A percentile compares a stretch with the other conserved stretches of the same genome.
Evolutionary conservation across 371 early-diverging fungal genomes (phyloP).

Genomic region (Choanephora cucurbitarum): DNA sequence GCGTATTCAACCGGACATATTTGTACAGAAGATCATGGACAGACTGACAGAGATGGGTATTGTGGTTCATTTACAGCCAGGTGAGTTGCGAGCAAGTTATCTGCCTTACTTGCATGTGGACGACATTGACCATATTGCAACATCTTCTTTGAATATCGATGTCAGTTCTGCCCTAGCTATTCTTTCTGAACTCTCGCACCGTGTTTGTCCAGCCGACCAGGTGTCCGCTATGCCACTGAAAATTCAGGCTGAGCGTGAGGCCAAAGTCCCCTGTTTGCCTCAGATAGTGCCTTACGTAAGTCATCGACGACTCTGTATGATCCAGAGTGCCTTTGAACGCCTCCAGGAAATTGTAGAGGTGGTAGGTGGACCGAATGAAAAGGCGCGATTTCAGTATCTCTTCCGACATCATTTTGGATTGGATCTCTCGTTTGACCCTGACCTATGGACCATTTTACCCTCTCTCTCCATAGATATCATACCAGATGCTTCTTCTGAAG

Average conservation of each 20-base stretch:
- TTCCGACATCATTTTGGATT: constrained; percentile 31
- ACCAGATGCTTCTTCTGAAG: constrained; percentile 43
- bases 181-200: constrained; percentile 51
- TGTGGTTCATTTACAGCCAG: constrained; percentile 25
- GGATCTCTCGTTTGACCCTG: constrained; percentile 21
- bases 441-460: constrained; percentile 35
- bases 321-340: constrained; percentile 51
- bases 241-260: constrained; percentile 53
- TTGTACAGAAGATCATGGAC: constrained; percentile 42
- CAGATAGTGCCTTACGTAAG: constrained; percentile 33
- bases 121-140: constrained; percentile 19
- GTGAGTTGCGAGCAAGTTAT: constrained; percentile 6
- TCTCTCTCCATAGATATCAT: constrained; percentile 37
- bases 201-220: constrained; percentile 36
- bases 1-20: constrained; percentile 36
- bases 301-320: constrained; percentile 43
- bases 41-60: constrained; percentile 42
- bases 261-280: constrained; percentile 38
- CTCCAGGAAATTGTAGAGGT: constrained; percentile 45
- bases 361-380: constrained; percentile 55
- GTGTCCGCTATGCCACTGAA: constrained; percentile 52
- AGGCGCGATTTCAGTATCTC: constrained; percentile 38
- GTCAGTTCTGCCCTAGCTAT: constrained; percentile 57
- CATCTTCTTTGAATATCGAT: constrained; percentile 52
- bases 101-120: constrained; percentile 8